Evolutionary conservation across 345 rosid genomes (phyloP).

Genomic region (Excoecaria agallocha): DNA sequence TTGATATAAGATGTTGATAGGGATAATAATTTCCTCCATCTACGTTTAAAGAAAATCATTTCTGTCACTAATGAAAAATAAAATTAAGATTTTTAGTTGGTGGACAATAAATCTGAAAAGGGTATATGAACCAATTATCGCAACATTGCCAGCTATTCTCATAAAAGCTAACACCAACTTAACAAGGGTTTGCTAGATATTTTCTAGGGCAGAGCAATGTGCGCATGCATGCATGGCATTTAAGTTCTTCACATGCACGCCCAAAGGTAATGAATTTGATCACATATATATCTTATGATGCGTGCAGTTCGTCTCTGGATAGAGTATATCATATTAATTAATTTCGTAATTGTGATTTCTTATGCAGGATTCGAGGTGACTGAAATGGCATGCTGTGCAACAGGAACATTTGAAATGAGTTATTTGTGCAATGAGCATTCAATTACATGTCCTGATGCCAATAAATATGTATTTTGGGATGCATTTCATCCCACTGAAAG

Average conservation of each 20-base stretch:
- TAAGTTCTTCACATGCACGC: neutral
- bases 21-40: no score
- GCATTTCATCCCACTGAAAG: constrained; percentile 46
- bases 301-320: no score
- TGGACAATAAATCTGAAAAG: neutral
- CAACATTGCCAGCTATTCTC: neutral
- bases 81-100: neutral
- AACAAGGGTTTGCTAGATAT: neutral
- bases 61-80: no score
- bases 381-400: constrained; percentile 53
- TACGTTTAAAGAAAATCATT: no score
- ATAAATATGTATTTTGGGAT: constrained; percentile 54
- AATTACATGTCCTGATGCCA: constrained; percentile 57
- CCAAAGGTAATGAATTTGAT: neutral
- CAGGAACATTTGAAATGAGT: constrained; percentile 69
- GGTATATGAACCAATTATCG: no score
- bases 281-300: no score
- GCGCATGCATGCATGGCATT: neutral
- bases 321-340: no score
- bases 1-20: no score
- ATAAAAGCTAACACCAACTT: neutral
- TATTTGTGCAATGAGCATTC: constrained; percentile 42
- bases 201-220: neutral
- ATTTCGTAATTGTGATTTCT: no score
- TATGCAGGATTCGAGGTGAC: constrained; percentile 46